phyloP scores from a whole-genome alignment of 2,329 filamentous ascomycete species.

The Paraconiothyrium sp. region DNA sequence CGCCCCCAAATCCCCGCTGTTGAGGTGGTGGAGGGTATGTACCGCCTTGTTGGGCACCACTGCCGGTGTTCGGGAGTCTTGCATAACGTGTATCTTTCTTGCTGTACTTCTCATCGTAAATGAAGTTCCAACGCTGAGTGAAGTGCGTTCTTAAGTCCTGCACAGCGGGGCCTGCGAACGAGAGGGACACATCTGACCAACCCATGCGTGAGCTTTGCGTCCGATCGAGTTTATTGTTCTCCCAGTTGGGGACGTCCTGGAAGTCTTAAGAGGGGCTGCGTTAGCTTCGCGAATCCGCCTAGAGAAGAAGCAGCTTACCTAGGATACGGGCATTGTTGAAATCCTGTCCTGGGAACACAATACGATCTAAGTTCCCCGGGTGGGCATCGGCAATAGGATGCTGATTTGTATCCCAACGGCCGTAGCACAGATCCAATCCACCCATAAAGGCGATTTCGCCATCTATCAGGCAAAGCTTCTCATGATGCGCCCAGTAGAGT shows the following conservation, averaged over 20 bases:
- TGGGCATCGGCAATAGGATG: constrained; percentile 88
- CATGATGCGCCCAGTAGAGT: constrained; percentile 92
- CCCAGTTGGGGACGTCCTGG: constrained; percentile 77
- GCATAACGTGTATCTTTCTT: constrained; percentile 63
- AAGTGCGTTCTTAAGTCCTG: constrained; percentile 82
- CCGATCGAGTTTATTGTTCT: constrained; percentile 87
- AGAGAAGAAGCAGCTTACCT: constrained; percentile 57
- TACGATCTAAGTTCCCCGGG: constrained; percentile 76
- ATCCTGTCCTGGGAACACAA: constrained; percentile 88
- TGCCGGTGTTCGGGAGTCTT: constrained; percentile 40
- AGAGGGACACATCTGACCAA: constrained; percentile 88
- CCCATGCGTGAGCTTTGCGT: constrained; percentile 86
- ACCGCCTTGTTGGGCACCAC: constrained; percentile 47
- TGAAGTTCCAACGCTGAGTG: constrained; percentile 89
- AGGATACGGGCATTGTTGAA: constrained; percentile 89
- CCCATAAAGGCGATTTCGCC: constrained; percentile 88
- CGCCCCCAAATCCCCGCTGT: constrained; percentile 45
- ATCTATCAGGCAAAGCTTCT: constrained; percentile 88
- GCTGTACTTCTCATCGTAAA: constrained; percentile 83
- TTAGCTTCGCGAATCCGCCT: constrained; percentile 23
- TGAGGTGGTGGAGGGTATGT: constrained; percentile 55
- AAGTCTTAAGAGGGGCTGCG: constrained; percentile 62
- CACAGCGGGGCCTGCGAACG: constrained; percentile 77
- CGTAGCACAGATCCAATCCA: constrained; percentile 85
- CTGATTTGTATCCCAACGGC: constrained; percentile 85